Conservation (phyloP, 345 rosid genomes). For the Heritiera littoralis region DNA sequence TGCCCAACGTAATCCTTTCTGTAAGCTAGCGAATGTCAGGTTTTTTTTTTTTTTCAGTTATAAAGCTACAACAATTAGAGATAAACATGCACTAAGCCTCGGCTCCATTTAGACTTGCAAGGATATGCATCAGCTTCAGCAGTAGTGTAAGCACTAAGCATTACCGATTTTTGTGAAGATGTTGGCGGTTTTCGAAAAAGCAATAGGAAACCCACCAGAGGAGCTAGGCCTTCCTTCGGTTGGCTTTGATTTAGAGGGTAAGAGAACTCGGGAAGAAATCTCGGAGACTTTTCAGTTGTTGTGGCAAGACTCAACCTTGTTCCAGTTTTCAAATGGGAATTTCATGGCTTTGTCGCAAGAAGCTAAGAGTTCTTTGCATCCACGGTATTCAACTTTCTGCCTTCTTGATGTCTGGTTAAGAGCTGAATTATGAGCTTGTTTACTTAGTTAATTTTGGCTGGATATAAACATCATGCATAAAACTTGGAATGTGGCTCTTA, state of each 20-base stretch:
- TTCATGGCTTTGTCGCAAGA: constrained; percentile 35
- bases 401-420: no score
- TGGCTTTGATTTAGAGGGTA: constrained; percentile 13
- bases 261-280: constrained; percentile 26
- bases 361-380: constrained; percentile 28
- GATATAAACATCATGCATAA: no score
- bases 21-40: constrained; percentile 9
- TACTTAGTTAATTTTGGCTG: no score
- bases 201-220: constrained; percentile 35
- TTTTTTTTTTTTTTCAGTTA: constrained; percentile 14
- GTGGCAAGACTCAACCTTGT: constrained; percentile 24
- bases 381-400: constrained; percentile 13
- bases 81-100: constrained; percentile 8
- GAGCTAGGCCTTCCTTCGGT: constrained; percentile 33
- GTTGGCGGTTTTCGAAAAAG: constrained; percentile 40
- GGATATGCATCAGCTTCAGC: no score
- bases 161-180: constrained; percentile 21
- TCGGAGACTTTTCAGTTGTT: constrained; percentile 18
- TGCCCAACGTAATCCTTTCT: constrained; percentile 10
- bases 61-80: neutral
- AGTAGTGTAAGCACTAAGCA: no score
- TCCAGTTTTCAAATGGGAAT: constrained; percentile 32
- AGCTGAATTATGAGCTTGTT: no score
- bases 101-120: no score
- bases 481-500: no score